phyloP scores from a whole-genome alignment of 2,329 filamentous ascomycete genomes.

The Fusarium buxicola region DNA sequence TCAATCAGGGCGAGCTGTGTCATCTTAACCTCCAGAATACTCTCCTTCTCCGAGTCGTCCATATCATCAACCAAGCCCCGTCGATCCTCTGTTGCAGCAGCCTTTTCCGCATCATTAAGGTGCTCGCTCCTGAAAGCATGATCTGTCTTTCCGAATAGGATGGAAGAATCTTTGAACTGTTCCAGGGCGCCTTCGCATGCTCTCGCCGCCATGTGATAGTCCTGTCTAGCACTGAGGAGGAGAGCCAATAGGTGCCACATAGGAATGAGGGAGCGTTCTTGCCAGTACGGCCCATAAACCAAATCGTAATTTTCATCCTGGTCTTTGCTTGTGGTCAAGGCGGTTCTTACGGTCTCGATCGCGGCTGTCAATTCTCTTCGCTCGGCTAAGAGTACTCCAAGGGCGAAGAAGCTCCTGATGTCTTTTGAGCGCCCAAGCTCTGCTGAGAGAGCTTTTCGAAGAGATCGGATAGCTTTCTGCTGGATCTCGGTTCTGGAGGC shows the following conservation, averaged over 20 bases:
- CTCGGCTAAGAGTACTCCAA: conserved; percentile 89
- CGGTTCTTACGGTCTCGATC: conserved; percentile 83
- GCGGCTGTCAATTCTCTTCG: conserved; percentile 83
- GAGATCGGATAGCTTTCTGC: conserved; percentile 78
- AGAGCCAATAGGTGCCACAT: conserved; percentile 93
- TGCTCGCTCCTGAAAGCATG: conserved; percentile 73
- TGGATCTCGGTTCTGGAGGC: conserved; percentile 78
- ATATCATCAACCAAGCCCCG: conserved; percentile 79
- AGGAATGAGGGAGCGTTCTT: conserved; percentile 76
- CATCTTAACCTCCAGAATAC: conserved; percentile 94
- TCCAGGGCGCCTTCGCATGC: conserved; percentile 93
- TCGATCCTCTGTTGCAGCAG: conserved; percentile 37
- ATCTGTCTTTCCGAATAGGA: conserved; percentile 74
- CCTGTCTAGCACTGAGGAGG: conserved; percentile 85
- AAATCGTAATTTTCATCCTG: conserved; percentile 58
- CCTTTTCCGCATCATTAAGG: conserved; percentile 66
- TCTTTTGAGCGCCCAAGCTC: conserved; percentile 75
- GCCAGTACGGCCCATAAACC: conserved; percentile 64
- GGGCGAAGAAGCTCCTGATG: conserved; percentile 80
- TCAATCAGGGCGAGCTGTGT: conserved; percentile 90
- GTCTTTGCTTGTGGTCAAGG: conserved; percentile 71
- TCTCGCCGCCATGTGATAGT: conserved; percentile 81
- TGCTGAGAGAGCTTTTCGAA: conserved; percentile 78
- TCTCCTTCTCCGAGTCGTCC: conserved; percentile 85
- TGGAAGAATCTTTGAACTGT: conserved; percentile 79